phyloP scores from a whole-genome alignment of 331 rosid species.

The Stylosanthes scabra region DNA sequence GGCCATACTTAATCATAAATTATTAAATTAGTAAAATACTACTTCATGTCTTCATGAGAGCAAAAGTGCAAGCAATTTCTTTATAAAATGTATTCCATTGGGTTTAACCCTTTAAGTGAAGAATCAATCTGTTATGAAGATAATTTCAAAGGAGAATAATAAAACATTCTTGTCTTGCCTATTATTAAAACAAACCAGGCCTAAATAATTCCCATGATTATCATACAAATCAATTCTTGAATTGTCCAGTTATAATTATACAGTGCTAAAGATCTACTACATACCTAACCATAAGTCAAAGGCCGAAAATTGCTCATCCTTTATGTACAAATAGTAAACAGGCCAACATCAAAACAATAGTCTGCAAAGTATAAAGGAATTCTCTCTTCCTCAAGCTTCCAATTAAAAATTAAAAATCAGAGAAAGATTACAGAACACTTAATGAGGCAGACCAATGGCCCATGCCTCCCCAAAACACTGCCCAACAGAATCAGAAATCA shows the following conservation, averaged over 20 bases:
- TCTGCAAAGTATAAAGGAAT: constrained; percentile 49
- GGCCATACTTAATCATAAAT: too few relatives aligned
- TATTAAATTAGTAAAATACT: too few relatives aligned
- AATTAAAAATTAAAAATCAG: constrained; percentile 50
- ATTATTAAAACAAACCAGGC: too few relatives aligned
- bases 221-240: constrained; percentile 39
- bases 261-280: constrained; percentile 51
- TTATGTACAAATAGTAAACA: constrained; percentile 59
- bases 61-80: too few relatives aligned
- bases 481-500: constrained; percentile 71
- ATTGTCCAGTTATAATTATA: constrained; percentile 49
- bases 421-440: constrained; percentile 56
- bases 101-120: too few relatives aligned
- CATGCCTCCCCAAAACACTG: constrained; percentile 39
- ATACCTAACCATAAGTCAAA: constrained; percentile 48
- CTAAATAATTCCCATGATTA: not conserved
- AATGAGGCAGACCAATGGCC: constrained; percentile 35
- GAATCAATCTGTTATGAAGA: too few relatives aligned
- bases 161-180: too few relatives aligned
- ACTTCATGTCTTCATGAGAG: too few relatives aligned
- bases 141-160: too few relatives aligned
- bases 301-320: constrained; percentile 67
- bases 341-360: constrained; percentile 67
- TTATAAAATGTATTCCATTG: too few relatives aligned
- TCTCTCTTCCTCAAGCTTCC: constrained; percentile 59